Conservation (phyloP, 371 early-diverging fungal species). For the Mortierella sp. region DNA sequence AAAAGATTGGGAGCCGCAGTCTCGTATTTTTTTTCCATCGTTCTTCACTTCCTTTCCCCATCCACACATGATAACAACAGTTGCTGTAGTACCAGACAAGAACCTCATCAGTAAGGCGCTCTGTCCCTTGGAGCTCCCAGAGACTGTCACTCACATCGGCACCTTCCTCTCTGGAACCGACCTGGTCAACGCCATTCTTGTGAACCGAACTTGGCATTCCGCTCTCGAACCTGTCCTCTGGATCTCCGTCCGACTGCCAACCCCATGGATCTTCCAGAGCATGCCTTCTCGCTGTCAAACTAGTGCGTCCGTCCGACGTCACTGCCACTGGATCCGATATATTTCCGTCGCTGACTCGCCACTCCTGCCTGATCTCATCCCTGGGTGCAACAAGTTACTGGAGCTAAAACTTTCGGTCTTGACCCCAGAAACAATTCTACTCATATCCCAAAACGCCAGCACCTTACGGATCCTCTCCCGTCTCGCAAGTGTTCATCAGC, state of each 20-base stretch:
- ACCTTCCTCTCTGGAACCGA: constrained; percentile 2
- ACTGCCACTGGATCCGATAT: constrained; percentile 13
- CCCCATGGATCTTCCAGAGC: constrained; percentile 6
- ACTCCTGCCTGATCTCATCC: constrained; percentile 5
- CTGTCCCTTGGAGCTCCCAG: constrained; percentile 10
- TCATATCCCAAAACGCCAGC: constrained; percentile 15
- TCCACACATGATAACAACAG: too few species aligned
- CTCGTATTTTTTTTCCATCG: too few species aligned
- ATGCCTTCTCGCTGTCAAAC: not conserved
- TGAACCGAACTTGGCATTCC: constrained; percentile 18
- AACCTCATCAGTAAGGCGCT: not conserved
- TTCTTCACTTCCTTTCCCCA: too few species aligned
- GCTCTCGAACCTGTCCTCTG: constrained; percentile 7
- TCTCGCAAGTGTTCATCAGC: constrained; percentile 13
- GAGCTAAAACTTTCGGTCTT: constrained; percentile 9
- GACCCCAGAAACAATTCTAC: not conserved
- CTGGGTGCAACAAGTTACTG: constrained; percentile 8
- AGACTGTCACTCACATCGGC: constrained; percentile 17
- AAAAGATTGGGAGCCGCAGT: too few species aligned
- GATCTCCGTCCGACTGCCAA: constrained; percentile 6
- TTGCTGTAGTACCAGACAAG: not conserved
- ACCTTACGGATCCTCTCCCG: constrained; percentile 6
- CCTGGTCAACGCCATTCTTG: constrained; percentile 13
- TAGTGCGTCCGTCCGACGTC: not conserved
- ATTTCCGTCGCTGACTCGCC: constrained; percentile 11